Evolutionary conservation across 345 rosid genomes (phyloP).

Genomic region (Schrenkiella parvula): DNA sequence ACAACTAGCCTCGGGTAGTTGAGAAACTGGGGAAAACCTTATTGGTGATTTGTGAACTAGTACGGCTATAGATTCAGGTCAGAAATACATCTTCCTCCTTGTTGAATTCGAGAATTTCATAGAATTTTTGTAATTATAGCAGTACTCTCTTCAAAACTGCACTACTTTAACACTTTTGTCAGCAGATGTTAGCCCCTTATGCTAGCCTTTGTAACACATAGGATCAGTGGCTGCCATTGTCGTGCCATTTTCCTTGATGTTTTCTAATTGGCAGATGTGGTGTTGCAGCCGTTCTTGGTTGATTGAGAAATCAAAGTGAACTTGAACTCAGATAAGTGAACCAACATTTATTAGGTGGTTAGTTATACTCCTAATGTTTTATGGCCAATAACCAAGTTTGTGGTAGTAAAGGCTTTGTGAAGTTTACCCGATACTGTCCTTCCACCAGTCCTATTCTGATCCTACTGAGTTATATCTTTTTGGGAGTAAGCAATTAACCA

Average conservation of each 20-base stretch:
- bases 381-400: constrained; percentile 17
- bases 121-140: background rate
- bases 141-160: background rate
- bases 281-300: constrained; percentile 49
- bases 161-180: background rate
- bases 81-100: constrained; percentile 24
- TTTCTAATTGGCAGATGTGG: constrained; percentile 38
- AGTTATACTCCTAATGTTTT: constrained; percentile 29
- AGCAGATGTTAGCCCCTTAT: background rate
- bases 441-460: constrained; percentile 1
- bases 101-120: background rate
- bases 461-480: background rate
- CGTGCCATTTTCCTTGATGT: constrained; percentile 18
- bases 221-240: constrained; percentile 38
- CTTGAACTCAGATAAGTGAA: constrained; percentile 39
- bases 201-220: constrained; percentile 16
- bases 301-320: constrained; percentile 38
- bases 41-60: constrained; percentile 34
- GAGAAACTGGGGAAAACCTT: constrained; percentile 23
- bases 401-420: constrained; percentile 23
- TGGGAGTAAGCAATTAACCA: background rate
- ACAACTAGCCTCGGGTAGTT: constrained; percentile 2
- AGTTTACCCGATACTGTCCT: background rate
- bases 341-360: constrained; percentile 30
- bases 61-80: constrained; percentile 38